Conservation (phyloP, 2,329 filamentous ascomycete genomes). For the Penicillium sp. region DNA sequence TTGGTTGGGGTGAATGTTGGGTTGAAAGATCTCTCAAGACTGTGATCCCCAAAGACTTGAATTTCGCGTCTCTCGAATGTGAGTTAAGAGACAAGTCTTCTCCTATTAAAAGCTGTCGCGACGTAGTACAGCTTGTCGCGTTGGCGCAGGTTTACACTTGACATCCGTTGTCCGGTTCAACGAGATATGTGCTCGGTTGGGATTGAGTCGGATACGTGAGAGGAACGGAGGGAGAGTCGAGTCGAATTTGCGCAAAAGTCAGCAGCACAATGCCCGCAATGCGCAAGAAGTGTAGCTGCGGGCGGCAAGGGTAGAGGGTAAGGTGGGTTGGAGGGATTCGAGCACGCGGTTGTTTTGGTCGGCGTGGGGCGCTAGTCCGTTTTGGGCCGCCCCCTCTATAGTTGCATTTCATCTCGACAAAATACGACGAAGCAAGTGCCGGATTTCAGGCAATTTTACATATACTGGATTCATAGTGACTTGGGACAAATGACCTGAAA, state of each 20-base stretch:
- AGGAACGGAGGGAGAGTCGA: background rate
- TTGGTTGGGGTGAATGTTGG: slow-evolving; percentile 27
- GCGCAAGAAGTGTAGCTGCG: slow-evolving; percentile 12
- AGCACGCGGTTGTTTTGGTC: slow-evolving; percentile 43
- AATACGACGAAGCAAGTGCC: no score
- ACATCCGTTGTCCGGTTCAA: slow-evolving; percentile 1
- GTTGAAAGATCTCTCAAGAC: slow-evolving; percentile 10
- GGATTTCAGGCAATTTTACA: background rate
- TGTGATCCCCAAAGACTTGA: background rate
- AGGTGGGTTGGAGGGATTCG: slow-evolving; percentile 26
- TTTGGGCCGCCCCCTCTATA: slow-evolving; percentile 25
- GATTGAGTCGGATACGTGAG: background rate
- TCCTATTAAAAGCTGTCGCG: background rate
- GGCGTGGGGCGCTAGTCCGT: slow-evolving; percentile 38
- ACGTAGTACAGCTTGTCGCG: slow-evolving; percentile 5
- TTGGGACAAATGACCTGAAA: background rate
- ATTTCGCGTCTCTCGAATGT: slow-evolving; percentile 3
- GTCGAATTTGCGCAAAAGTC: background rate
- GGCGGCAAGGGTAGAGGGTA: slow-evolving; percentile 23
- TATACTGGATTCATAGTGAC: background rate
- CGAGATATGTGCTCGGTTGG: background rate
- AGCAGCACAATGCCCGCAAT: slow-evolving; percentile 11
- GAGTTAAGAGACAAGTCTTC: background rate
- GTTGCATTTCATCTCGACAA: background rate
- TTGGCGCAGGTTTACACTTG: slow-evolving; percentile 5